Percentiles rank a stretch among this genome's conserved stretches.
Conservation (phyloP, 805 yeast genomes). For the Candida taoyuanica region DNA sequence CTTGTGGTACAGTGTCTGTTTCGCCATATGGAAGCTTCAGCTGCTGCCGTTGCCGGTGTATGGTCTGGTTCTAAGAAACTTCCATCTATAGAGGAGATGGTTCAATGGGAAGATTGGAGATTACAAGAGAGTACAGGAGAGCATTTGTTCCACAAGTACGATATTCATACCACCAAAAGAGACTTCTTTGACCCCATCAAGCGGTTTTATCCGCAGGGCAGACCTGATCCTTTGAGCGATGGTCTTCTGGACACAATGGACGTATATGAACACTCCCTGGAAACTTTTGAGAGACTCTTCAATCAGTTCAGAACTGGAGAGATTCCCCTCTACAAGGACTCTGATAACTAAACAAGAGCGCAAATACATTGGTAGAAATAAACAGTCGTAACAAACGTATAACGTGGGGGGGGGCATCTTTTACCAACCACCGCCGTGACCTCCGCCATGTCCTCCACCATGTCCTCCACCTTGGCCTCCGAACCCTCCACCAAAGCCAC, state of each 20-base stretch:
- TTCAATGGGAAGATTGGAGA: constrained; percentile 30
- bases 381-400: constrained; percentile 1
- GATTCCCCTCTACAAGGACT: constrained; percentile 12
- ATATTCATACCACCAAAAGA: constrained; percentile 25
- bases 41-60: constrained; percentile 55
- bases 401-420: neutral
- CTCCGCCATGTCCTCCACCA: constrained; percentile 8
- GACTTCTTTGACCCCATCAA: constrained; percentile 29
- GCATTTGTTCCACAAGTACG: constrained; percentile 34
- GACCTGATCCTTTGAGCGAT: constrained; percentile 32
- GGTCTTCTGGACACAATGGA: constrained; percentile 15
- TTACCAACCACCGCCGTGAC: constrained; percentile 8
- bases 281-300: constrained; percentile 20
- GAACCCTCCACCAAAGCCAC: constrained; percentile 3
- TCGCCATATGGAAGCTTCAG: constrained; percentile 45
- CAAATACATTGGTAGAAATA: too few relatives aligned
- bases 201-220: constrained; percentile 26
- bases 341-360: too few relatives aligned
- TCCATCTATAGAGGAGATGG: constrained; percentile 39
- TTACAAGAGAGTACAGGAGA: constrained; percentile 20
- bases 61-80: constrained; percentile 40
- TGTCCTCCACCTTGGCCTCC: constrained; percentile 5
- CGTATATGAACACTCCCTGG: constrained; percentile 14
- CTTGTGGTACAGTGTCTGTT: constrained; percentile 39
- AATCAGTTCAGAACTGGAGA: constrained; percentile 18